Percentiles rank a stretch among this genome's conserved stretches.
These are phyloP conservation scores for Ascochyta viciae-villosae DNA, from an alignment of 2,329 filamentous ascomycete species.

Conservation along the genomic window DNA sequence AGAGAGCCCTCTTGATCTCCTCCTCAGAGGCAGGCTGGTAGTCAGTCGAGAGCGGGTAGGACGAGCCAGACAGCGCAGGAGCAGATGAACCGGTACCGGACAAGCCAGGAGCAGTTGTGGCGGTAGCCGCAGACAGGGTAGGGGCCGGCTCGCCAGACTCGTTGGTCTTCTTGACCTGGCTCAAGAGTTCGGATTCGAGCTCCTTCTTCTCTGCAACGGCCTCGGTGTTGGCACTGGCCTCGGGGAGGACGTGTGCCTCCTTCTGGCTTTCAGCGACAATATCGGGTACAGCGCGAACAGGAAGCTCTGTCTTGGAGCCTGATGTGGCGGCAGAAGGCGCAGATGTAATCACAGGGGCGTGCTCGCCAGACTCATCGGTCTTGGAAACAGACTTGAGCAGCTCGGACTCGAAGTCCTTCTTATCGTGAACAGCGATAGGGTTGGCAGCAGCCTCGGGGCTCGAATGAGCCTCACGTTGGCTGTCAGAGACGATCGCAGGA, in stretches of 20 bases:
- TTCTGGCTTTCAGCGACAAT: constrained; percentile 76
- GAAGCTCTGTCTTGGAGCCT: constrained; percentile 28
- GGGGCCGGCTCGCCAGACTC: constrained; percentile 55
- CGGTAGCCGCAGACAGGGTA: constrained; percentile 46
- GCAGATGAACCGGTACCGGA: constrained; percentile 3
- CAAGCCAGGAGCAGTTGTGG: constrained; percentile 44
- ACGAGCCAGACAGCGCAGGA: constrained; percentile 9
- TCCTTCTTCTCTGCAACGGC: constrained; percentile 75
- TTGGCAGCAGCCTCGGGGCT: constrained; percentile 71
- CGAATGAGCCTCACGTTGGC: constrained; percentile 68
- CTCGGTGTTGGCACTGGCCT: constrained; percentile 69
- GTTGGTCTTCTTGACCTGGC: constrained; percentile 60
- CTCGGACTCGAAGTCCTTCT: constrained; percentile 75
- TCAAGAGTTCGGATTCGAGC: constrained; percentile 75
- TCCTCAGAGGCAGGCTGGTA: constrained; percentile 11
- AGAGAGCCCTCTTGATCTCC: constrained; percentile 10
- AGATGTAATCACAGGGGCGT: constrained; percentile 29
- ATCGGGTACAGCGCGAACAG: constrained; percentile 56
- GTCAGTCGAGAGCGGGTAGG: constrained; percentile 11
- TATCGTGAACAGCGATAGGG: constrained; percentile 70
- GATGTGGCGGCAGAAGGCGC: constrained; percentile 23
- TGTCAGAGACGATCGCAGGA: constrained; percentile 72
- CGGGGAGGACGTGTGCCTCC: constrained; percentile 66
- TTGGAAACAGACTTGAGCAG: constrained; percentile 55
- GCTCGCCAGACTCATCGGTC: constrained; percentile 50